Base-by-base conservation (phyloP, 345 rosid species). In the Cardamine resedifolia region DNA sequence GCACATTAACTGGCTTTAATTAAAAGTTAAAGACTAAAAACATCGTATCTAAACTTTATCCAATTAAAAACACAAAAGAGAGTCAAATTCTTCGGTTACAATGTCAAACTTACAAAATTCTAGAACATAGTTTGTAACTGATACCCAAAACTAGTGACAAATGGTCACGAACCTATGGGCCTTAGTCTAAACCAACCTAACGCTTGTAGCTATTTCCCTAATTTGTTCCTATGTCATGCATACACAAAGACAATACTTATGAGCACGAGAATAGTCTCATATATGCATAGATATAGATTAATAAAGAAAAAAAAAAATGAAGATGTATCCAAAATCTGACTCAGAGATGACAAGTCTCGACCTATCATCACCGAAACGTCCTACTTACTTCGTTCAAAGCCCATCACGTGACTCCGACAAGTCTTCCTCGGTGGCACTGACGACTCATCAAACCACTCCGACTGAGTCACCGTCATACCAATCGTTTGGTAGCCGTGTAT, bases 391-490 rank as follows among this genome's bases (percentile, higher is more conserved):
- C 78, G 92, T 86, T 16, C 94, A 89, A 67, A 87, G 90, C 77
- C 97, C 96, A 39, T 89, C 96, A 16, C 82, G 91, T 64, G 97
- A 91, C 66, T 95, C 87, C 73, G 96, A 89, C 72, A 89, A 89
- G 83, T 87, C 91, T n/a, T 86, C 89, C 12, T 73, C 86, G 70
- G 91, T 81, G 11, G 85, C 89, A 80, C 84, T 70, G 0, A 75
- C 71, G 14, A 56, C 75, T 57, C 69, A 76, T 45, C 80, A 79
- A 38, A 78, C 78, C 83, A 68, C 88, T 62, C 97, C 91, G 31
- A 71, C 81, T 44, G 96, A 91, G 67, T 89, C 97, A 10, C 96
- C 97, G 9, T 91, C 97, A 4, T 88, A 86, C 75, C 87, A 86
- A 1, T 91, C 96, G 5, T 83, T 72, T 51, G 84, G 83, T 36